Conservation (phyloP, 2,329 filamentous ascomycete genomes). For the Drechslerella coelobrocha region DNA sequence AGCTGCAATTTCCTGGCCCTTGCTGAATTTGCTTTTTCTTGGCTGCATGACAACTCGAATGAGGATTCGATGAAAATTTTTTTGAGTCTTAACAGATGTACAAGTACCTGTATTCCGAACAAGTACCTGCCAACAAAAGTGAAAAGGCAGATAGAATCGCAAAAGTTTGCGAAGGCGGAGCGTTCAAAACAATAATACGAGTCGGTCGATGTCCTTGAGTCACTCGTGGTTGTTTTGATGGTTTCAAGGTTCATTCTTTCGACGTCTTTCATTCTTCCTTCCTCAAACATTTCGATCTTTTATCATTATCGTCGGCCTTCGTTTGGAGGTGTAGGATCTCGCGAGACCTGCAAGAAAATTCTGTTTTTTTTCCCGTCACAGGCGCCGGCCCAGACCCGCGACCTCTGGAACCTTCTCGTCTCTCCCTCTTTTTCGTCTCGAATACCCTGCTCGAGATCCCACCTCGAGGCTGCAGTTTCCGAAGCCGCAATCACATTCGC, state of each 20-base stretch:
- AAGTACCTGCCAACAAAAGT: conserved; percentile 8
- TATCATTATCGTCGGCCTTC: conserved; percentile 27
- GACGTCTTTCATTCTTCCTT: conserved; percentile 23
- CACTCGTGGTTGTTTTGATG: conserved; percentile 24
- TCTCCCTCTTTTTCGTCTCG: conserved; percentile 33
- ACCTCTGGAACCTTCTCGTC: conserved; percentile 32
- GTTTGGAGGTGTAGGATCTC: conserved; percentile 15
- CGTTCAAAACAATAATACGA: conserved; percentile 20
- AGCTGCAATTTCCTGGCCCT: conserved; percentile 4
- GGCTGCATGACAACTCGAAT: conserved; percentile 44
- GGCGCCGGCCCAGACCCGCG: conserved; percentile 6
- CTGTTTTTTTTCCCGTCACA: conserved; percentile 12
- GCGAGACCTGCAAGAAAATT: conserved; percentile 13
- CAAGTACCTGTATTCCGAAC: conserved; percentile 31
- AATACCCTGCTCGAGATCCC: conserved; percentile 43
- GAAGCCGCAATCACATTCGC: conserved; percentile 46
- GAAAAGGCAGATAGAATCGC: background rate
- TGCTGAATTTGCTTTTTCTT: conserved; percentile 43
- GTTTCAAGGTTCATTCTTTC: conserved; percentile 5
- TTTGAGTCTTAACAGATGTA: conserved; percentile 47
- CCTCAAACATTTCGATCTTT: conserved; percentile 31
- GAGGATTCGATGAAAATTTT: conserved; percentile 41
- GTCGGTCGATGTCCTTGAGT: conserved; percentile 40
- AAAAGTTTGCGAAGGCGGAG: background rate
- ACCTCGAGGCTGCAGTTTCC: conserved; percentile 48